A percentile compares a stretch with the other conserved stretches of the same genome.
Conservation (phyloP, 228 moss, liverwort and hornwort genomes). For the Sphagnum magellanicum region DNA sequence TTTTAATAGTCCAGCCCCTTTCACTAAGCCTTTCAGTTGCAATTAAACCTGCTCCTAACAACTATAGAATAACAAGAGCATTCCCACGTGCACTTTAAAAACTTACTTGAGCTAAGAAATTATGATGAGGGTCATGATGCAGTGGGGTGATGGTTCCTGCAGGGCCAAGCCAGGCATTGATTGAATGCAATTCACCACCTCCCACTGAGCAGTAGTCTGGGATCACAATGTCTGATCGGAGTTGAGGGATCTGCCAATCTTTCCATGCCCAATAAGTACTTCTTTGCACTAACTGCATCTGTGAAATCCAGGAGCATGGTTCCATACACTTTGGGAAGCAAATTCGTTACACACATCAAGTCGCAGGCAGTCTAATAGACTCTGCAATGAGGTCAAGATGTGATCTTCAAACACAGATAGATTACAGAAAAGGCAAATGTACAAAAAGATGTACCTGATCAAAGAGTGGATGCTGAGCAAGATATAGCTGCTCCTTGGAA, state of each 20-base stretch:
- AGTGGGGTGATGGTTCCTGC: conserved; percentile 80
- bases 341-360: too few species aligned
- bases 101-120: conserved; percentile 76
- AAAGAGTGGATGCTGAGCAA: conserved; percentile 94
- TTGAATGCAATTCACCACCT: conserved; percentile 73
- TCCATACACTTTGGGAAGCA: too few species aligned
- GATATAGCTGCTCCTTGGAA: conserved; percentile 61
- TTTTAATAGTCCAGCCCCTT: not conserved
- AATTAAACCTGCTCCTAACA: not conserved
- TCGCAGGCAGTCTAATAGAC: too few species aligned
- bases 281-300: conserved; percentile 5
- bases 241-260: conserved; percentile 74
- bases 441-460: conserved; percentile 52
- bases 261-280: conserved; percentile 24
- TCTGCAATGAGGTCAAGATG: too few species aligned
- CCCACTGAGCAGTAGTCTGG: conserved; percentile 88
- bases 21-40: not conserved
- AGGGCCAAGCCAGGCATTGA: conserved; percentile 95
- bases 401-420: not conserved
- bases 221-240: conserved; percentile 67
- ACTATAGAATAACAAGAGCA: too few species aligned
- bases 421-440: not conserved
- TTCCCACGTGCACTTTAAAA: not conserved
- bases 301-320: too few species aligned
- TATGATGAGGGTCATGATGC: conserved; percentile 92